phyloP scores from a whole-genome alignment of 768 basidiomycete genomes.

The Hygrophorus russula region DNA sequence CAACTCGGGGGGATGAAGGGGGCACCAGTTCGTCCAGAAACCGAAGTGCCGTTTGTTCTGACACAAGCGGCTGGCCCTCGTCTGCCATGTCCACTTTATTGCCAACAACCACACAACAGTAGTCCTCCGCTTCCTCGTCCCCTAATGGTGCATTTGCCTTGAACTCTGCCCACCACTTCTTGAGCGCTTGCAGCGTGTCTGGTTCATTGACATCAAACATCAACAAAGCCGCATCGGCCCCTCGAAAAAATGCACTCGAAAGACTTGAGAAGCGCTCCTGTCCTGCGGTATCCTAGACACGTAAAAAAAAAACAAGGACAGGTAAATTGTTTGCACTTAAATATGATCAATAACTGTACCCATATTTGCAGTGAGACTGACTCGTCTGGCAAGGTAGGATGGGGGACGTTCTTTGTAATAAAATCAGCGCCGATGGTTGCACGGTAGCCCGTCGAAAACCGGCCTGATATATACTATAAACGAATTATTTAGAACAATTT shows the following conservation, averaged over 20 bases:
- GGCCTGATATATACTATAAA: slow-evolving; percentile 59
- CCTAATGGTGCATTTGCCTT: slow-evolving; percentile 49
- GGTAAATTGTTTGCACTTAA: not conserved
- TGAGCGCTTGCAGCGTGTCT: slow-evolving; percentile 44
- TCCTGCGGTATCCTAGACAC: slow-evolving; percentile 68
- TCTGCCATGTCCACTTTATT: slow-evolving; percentile 62
- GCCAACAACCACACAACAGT: slow-evolving; percentile 67
- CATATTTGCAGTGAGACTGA: slow-evolving; percentile 56
- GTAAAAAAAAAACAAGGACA: too few species aligned
- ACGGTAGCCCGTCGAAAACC: slow-evolving; percentile 66
- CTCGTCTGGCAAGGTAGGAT: slow-evolving; percentile 43
- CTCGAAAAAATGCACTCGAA: slow-evolving; percentile 75
- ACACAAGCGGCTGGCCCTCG: slow-evolving; percentile 9
- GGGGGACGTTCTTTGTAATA: slow-evolving; percentile 61
- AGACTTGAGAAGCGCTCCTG: slow-evolving; percentile 83
- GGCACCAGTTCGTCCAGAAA: slow-evolving; percentile 55
- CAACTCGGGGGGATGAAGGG: slow-evolving; percentile 10
- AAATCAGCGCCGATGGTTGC: slow-evolving; percentile 90
- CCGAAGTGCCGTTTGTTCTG: slow-evolving; percentile 31
- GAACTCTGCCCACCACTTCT: slow-evolving; percentile 77
- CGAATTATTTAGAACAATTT: not conserved
- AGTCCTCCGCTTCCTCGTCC: slow-evolving; percentile 50
- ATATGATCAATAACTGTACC: slow-evolving; percentile 17
- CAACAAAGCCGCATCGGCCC: slow-evolving; percentile 72
- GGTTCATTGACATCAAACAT: slow-evolving; percentile 72